phyloP scores from a whole-genome alignment of 2,329 filamentous ascomycete genomes.

The Ophiostoma montium region DNA sequence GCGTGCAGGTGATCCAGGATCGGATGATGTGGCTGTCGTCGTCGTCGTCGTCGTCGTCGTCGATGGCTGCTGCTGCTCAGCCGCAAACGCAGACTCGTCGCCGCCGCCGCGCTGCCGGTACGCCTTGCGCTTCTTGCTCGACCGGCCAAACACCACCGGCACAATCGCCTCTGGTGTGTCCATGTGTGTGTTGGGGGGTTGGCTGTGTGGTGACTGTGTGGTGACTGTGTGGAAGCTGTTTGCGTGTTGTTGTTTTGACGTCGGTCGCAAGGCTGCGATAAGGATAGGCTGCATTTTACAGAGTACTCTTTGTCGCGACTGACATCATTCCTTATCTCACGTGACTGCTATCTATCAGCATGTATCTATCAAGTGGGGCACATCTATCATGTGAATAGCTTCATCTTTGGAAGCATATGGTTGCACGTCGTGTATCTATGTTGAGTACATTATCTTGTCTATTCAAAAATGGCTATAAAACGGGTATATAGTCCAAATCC shows the following conservation, averaged over 20 bases:
- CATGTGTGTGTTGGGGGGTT: not conserved
- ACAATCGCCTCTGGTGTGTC: constrained; percentile 14
- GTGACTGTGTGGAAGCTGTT: not conserved
- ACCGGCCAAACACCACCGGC: constrained; percentile 35
- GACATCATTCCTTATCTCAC: not conserved
- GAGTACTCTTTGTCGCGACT: no score
- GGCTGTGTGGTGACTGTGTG: not conserved
- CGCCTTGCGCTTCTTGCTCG: constrained; percentile 44
- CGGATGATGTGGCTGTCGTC: not conserved
- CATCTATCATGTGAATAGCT: not conserved
- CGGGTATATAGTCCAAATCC: constrained; percentile 10
- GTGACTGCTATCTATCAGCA: not conserved
- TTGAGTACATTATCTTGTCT: not conserved
- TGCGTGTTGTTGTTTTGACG: not conserved
- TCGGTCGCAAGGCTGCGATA: not conserved
- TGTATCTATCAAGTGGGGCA: no score
- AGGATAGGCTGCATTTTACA: not conserved
- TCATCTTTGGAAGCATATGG: not conserved
- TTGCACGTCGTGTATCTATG: no score
- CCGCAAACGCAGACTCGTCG: not conserved
- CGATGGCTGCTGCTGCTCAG: not conserved
- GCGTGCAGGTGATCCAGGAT: not conserved
- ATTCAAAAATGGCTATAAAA: constrained; percentile 10
- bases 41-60: not conserved
- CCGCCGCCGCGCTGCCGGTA: constrained; percentile 34